phyloP scores from a whole-genome alignment of 441 rosid species.

The Aleurites moluccanus region DNA sequence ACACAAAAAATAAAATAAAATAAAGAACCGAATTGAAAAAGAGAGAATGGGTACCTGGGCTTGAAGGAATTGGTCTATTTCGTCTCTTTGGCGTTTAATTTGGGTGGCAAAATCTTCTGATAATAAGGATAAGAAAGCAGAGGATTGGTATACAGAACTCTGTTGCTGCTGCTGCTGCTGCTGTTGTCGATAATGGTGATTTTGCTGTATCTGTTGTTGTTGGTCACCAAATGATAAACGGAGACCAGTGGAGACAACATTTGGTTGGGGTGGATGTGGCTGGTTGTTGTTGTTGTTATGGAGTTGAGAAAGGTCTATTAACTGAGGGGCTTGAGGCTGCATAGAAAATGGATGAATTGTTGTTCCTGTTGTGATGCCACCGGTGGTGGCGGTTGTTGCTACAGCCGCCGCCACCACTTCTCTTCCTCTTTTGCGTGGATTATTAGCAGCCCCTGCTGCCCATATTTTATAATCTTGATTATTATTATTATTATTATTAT shows the following conservation, averaged over 20 bases:
- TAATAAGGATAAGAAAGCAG: constrained; percentile 34
- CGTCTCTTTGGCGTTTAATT: constrained; percentile 69
- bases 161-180: constrained; percentile 42
- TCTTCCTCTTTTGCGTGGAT: constrained; percentile 60
- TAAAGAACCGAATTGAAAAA: background rate
- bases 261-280: constrained; percentile 26
- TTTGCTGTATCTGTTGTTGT: constrained; percentile 38
- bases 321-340: constrained; percentile 48
- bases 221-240: constrained; percentile 68
- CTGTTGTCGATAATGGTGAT: constrained; percentile 28
- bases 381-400: background rate
- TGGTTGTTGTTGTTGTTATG: constrained; percentile 36
- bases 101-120: constrained; percentile 60
- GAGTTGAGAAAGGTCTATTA: constrained; percentile 63
- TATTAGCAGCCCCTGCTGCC: constrained; percentile 22
- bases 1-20: background rate
- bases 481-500: background rate
- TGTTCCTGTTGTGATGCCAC: constrained; percentile 13
- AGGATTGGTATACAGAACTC: constrained; percentile 25
- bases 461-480: background rate
- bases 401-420: constrained; percentile 30
- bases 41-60: constrained; percentile 51
- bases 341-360: constrained; percentile 46
- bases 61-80: constrained; percentile 72
- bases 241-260: constrained; percentile 85